phyloP scores from a whole-genome alignment of 1,139 yeast species.

The Wickerhamiella pararugosa region DNA sequence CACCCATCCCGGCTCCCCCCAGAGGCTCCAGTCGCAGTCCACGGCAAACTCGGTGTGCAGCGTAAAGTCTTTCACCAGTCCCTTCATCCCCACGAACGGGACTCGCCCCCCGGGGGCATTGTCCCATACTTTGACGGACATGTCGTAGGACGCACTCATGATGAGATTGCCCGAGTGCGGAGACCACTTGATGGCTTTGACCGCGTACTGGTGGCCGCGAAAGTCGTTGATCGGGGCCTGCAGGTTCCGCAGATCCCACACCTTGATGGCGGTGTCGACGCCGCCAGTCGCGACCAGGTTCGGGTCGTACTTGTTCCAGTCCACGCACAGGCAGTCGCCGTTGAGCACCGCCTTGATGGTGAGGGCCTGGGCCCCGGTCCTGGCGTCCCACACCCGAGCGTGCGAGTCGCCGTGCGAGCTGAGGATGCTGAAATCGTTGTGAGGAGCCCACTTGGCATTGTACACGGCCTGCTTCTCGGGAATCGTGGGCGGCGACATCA shows the following conservation, averaged over 20 bases:
- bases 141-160: conserved; percentile 73
- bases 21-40: conserved; percentile 90
- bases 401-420: conserved; percentile 73
- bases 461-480: conserved; percentile 30
- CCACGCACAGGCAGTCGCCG: conserved; percentile 63
- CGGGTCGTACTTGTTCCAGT: conserved; percentile 81
- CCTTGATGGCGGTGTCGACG: conserved; percentile 65
- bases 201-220: conserved; percentile 81
- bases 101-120: conserved; percentile 21
- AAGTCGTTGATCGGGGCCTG: conserved; percentile 62
- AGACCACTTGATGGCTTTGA: conserved; percentile 70
- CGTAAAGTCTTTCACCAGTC: conserved; percentile 44
- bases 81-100: conserved; percentile 29
- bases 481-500: conserved; percentile 19
- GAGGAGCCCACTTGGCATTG: conserved; percentile 75
- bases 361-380: conserved; percentile 19
- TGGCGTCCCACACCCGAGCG: conserved; percentile 71
- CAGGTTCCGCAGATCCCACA: conserved; percentile 81
- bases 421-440: conserved; percentile 53
- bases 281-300: conserved; percentile 76
- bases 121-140: conserved; percentile 89
- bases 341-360: conserved; percentile 51
- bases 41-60: conserved; percentile 77
- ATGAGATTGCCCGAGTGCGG: conserved; percentile 68
- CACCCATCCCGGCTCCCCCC: conserved; percentile 96